Base-by-base conservation (phyloP, 2,329 filamentous ascomycete species). In the Aspergillus sp. region DNA sequence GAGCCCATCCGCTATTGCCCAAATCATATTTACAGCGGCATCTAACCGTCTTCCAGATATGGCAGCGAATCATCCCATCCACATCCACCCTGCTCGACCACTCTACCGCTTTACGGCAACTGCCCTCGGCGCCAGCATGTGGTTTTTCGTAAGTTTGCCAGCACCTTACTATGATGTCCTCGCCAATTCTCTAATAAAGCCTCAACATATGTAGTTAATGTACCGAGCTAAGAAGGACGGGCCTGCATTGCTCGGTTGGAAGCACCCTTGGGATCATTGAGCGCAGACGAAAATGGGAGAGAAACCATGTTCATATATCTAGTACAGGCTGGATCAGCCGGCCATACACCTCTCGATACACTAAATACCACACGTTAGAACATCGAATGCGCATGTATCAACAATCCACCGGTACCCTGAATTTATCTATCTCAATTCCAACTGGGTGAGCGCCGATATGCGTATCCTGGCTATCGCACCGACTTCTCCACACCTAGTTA, bases 161-260 rank as follows among this genome's bases (percentile, higher is more conserved):
- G 20, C 3, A 13, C 27, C 22, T 19, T n/a, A 24, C 7, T 5
- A 17, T 33, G 24, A 24, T 40, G 7, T 17, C 39, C 20, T 34
- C 22, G 8, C 13, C 17, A 15, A 24, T 22, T 27, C 49, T 30
- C 41, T 52, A 19, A 33, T n/a, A 40, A 34, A 30, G 27, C 46
- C 37, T 12, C 15, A 34, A 39, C 7, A 11, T n/a, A 12, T 60
- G 39, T 70, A 96, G 93, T 80, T 97, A 73, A 92, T 97, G 87
- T 98, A 97, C 81, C 87, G 95, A 70, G 91, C 92, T 70, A 96
- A 93, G 86, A 89, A 97, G 81, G 95, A 99, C 71, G 93, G 93
- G n/a, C 83, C 93, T 22, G 93, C 87, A 54, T 80, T 98, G 64
- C 75, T 99, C 69, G 95, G 95, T 75, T 91, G 87, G 89, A 97